phyloP scores from a whole-genome alignment of 192 early-diverging fungal species.

The Phlyctochytrium bullatum region DNA sequence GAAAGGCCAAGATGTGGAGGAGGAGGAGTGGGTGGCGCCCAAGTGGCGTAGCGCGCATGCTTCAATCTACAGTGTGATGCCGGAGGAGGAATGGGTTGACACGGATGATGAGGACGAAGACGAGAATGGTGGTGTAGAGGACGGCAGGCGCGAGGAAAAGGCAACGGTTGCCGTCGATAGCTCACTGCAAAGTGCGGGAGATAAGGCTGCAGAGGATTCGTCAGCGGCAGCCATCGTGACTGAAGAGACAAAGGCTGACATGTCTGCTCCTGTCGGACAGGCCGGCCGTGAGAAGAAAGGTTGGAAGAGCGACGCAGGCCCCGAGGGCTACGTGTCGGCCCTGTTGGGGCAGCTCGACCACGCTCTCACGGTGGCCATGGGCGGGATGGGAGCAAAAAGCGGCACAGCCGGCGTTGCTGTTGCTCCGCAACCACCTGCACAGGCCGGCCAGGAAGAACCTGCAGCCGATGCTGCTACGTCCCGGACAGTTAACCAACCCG shows the following conservation, averaged over 20 bases:
- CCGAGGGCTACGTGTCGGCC: background rate
- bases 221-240: background rate
- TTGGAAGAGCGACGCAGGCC: background rate
- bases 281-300: background rate
- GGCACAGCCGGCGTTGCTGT: background rate
- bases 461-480: too few relatives aligned
- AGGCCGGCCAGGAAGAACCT: too few relatives aligned
- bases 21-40: background rate
- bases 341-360: constrained; percentile 6
- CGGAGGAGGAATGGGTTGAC: background rate
- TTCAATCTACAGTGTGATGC: constrained; percentile 8
- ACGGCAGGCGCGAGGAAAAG: background rate
- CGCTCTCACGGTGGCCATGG: constrained; percentile 5
- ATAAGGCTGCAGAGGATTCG: background rate
- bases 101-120: constrained; percentile 7
- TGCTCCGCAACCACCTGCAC: too few relatives aligned
- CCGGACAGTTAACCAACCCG: too few relatives aligned
- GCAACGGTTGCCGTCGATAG: background rate
- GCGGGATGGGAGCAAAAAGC: background rate
- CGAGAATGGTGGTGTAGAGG: background rate
- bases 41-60: background rate
- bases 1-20: too few relatives aligned
- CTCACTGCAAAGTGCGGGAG: background rate
- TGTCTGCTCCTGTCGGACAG: background rate
- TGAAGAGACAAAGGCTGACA: background rate